Evolutionary conservation across 2,329 filamentous ascomycete species (phyloP), one percentile per base, ranked within the genome.

Genomic region (Fusarium falciforme): DNA sequence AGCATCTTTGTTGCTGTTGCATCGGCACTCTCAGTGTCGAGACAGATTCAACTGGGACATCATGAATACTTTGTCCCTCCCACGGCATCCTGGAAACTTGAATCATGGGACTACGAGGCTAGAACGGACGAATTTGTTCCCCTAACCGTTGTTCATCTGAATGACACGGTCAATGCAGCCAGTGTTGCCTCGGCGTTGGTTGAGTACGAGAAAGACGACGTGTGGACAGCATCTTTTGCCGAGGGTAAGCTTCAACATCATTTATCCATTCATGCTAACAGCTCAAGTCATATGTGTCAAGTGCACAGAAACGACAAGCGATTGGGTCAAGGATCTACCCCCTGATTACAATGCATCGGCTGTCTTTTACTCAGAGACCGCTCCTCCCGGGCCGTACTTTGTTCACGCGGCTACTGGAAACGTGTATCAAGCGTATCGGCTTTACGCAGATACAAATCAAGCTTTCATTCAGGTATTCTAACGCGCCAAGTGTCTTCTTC

Each of bases 31-130:
- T 59, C 57, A 31, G 60, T 72, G 7, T 72, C 70, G 3, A 58
- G 69, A 8, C 70, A 72, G 35, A 72, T 72, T 11, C 57, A 72
- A 6, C 11, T 72, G 2, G 69, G 57, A 3, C 20, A 69, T 0
- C 9, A 42, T 31, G 69, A 72, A 35, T 72, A 66, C 42, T 72
- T 72, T 66, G 31, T 72, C 8, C 70, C 70, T 6, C 65, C 69
- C 3, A 49, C 38, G 0, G 35, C 38, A 16, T 31, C 69, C 0
- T 72, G 70, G 70, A 72, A 44, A 1, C 14, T 72, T 16, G 14
- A 72, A 1, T 61, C 52, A 1, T 72, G 70, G 69, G 12, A 62
- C 20, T 4, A 12, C 3, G 25, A 44, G 16, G 14, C 4, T 0
- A 27, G 29, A 16, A n/a, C 17, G 6, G 35, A 54, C 0, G 70